A percentile compares a stretch with the other conserved stretches of the same genome.
phyloP scores from a whole-genome alignment of 306 rosid species.

The Citrullus amarus region DNA sequence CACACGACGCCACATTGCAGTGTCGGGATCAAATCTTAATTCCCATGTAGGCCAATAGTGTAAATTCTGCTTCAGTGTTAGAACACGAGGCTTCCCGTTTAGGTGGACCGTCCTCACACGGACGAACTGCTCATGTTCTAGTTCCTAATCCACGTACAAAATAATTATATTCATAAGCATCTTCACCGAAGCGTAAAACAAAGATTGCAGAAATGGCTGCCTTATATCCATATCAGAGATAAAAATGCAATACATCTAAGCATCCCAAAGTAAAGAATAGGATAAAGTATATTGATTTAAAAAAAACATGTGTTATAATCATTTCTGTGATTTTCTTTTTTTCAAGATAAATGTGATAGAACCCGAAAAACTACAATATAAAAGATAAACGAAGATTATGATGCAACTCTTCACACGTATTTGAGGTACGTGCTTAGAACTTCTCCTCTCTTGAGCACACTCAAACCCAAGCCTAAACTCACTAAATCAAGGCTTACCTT shows the following conservation, averaged over 20 bases:
- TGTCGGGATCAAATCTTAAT: constrained; percentile 59
- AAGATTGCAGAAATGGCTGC: background rate
- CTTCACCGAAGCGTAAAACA: background rate
- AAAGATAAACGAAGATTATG: too few species aligned
- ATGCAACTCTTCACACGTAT: too few species aligned
- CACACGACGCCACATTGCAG: constrained; percentile 70
- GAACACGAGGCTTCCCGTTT: constrained; percentile 79
- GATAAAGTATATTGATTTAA: too few species aligned
- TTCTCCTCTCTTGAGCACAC: too few species aligned
- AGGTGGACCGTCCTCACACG: constrained; percentile 76
- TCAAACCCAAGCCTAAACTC: too few species aligned
- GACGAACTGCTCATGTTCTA: constrained; percentile 76
- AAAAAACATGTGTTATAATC: too few species aligned
- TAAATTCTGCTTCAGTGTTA: constrained; percentile 86
- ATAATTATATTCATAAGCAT: background rate
- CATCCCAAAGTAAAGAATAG: background rate
- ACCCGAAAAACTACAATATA: too few species aligned
- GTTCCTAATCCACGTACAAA: constrained; percentile 31
- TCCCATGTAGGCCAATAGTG: constrained; percentile 98
- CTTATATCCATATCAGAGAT: background rate
- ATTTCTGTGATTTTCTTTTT: too few species aligned
- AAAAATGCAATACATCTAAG: background rate
- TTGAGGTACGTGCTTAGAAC: too few species aligned
- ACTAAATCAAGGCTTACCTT: too few species aligned
- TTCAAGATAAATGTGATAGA: too few species aligned